A percentile compares a stretch with the other conserved stretches of the same genome.
These are phyloP conservation scores for Boletus rex-veris DNA, from an alignment of 768 basidiomycete species.

Conservation along the genomic window DNA sequence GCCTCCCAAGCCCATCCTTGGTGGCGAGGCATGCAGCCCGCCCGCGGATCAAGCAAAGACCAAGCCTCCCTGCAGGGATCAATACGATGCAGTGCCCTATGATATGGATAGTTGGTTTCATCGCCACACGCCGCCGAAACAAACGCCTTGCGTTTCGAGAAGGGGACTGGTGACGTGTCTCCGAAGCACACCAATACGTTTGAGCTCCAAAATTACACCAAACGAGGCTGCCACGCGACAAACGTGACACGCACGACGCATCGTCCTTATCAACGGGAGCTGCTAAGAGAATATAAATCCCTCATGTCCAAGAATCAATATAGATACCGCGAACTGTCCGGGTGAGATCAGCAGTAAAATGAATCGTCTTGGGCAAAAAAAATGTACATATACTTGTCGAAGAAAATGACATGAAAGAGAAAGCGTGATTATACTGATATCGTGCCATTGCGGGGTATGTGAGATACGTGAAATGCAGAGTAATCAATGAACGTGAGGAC, in stretches of 20 bases:
- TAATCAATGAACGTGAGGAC: slow-evolving; percentile 22
- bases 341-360: slow-evolving; percentile 1
- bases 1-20: background rate
- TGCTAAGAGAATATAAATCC: background rate
- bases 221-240: background rate
- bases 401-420: slow-evolving; percentile 24
- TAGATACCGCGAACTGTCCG: slow-evolving; percentile 5
- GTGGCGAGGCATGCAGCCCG: background rate
- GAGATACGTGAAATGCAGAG: slow-evolving; percentile 23
- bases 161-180: background rate
- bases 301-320: slow-evolving; percentile 6
- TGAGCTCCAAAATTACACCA: background rate
- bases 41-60: slow-evolving; percentile 9
- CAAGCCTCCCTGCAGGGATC: background rate
- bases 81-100: background rate
- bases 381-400: slow-evolving; percentile 12
- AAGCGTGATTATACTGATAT: slow-evolving; percentile 25
- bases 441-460: slow-evolving; percentile 28
- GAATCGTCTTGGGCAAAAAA: slow-evolving; percentile 3
- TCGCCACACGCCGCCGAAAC: background rate
- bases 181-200: no score
- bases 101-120: background rate
- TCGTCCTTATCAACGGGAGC: background rate
- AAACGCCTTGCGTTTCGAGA: no score
- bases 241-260: background rate